These are phyloP conservation scores for Pseudocercospora musae DNA, from an alignment of 2,329 filamentous ascomycete genomes.

Conservation along the genomic window DNA sequence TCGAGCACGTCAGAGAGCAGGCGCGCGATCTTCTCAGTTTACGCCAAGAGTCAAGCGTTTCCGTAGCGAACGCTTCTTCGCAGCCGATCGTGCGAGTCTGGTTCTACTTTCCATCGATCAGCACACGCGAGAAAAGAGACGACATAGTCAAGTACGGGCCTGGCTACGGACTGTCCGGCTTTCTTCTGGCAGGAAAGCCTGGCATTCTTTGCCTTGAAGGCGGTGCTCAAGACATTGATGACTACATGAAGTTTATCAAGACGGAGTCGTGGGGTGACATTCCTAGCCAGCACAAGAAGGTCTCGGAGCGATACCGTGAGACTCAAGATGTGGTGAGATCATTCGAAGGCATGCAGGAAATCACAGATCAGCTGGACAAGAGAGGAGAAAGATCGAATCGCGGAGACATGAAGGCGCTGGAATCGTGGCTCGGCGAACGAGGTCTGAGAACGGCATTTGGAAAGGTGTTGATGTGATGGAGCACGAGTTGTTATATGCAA, in stretches of 20 bases:
- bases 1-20: slow-evolving; percentile 45
- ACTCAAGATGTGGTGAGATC: slow-evolving; percentile 36
- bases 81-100: slow-evolving; percentile 51
- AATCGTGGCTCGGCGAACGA: slow-evolving; percentile 48
- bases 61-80: not conserved
- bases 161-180: slow-evolving; percentile 54
- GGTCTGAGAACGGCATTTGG: slow-evolving; percentile 47
- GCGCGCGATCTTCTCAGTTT: slow-evolving; percentile 19
- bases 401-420: slow-evolving; percentile 53
- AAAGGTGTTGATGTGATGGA: slow-evolving; percentile 38
- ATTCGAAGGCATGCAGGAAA: slow-evolving; percentile 57
- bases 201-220: slow-evolving; percentile 55
- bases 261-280: slow-evolving; percentile 63
- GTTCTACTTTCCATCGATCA: slow-evolving; percentile 63
- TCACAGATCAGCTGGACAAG: slow-evolving; percentile 52
- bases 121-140: slow-evolving; percentile 56
- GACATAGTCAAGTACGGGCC: slow-evolving; percentile 56
- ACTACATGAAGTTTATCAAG: slow-evolving; percentile 62
- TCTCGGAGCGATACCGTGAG: slow-evolving; percentile 55
- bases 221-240: slow-evolving; percentile 48
- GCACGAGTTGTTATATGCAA: not conserved
- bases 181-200: slow-evolving; percentile 60
- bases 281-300: slow-evolving; percentile 60
- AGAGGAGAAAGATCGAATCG: slow-evolving; percentile 51
- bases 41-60: not conserved